Conservation (phyloP, 2,329 filamentous ascomycete genomes). For the Neurospora crassa region DNA sequence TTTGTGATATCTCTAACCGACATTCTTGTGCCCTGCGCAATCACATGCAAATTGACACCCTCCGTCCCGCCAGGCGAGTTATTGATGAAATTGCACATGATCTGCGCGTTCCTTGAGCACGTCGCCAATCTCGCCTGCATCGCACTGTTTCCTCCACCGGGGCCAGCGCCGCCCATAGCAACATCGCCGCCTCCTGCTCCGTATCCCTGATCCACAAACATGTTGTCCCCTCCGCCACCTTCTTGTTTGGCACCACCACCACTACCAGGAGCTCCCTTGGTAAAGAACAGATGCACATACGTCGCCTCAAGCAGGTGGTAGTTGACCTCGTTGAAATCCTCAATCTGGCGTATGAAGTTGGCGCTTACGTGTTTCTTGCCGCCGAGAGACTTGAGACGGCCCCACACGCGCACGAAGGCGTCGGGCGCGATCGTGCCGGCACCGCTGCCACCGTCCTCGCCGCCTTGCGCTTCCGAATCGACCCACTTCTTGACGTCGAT, state of each 20-base stretch:
- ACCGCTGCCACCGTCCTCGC: conserved; percentile 18
- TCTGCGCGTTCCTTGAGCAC: conserved; percentile 50
- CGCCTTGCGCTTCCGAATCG: conserved; percentile 50
- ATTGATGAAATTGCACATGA: conserved; percentile 62
- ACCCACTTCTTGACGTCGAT: conserved; percentile 89
- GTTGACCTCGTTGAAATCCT: conserved; percentile 84
- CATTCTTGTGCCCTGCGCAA: conserved; percentile 58
- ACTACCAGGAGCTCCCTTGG: conserved; percentile 39
- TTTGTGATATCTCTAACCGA: conserved; percentile 60
- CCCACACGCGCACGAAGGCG: conserved; percentile 77
- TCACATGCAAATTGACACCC: conserved; percentile 66
- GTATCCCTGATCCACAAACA: conserved; percentile 45
- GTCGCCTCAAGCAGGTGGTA: conserved; percentile 89
- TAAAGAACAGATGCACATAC: conserved; percentile 77
- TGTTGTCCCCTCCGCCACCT: conserved; percentile 35
- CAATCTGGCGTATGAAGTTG: conserved; percentile 69
- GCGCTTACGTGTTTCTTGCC: conserved; percentile 75
- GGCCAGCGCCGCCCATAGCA: conserved; percentile 23
- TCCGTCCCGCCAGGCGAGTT: conserved; percentile 64
- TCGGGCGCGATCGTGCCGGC: conserved; percentile 49
- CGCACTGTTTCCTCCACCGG: conserved; percentile 25
- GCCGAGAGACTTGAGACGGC: conserved; percentile 73
- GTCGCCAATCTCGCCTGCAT: conserved; percentile 29
- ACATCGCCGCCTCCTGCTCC: conserved; percentile 21
- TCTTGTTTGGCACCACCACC: conserved; percentile 25